Evolutionary conservation across 2,329 filamentous ascomycete species (phyloP).

Genomic region (Colletotrichum sp.): DNA sequence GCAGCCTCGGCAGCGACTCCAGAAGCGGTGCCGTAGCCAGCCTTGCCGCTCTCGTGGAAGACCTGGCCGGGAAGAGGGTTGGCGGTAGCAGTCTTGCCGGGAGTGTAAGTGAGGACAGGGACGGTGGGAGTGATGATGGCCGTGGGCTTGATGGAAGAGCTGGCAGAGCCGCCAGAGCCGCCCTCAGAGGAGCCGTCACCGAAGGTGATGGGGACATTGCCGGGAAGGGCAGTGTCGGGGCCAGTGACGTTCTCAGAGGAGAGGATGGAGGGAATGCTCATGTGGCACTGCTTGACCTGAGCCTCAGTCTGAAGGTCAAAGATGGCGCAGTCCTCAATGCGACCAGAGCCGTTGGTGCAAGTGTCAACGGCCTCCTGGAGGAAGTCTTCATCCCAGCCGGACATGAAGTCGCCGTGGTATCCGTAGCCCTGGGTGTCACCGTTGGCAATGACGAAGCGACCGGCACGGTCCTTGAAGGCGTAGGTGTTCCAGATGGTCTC

Average conservation of each 20-base stretch:
- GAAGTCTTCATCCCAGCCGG: slow-evolving; percentile 74
- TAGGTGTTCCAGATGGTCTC: slow-evolving; percentile 85
- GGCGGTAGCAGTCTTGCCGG: slow-evolving; percentile 37
- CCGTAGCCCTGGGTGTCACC: slow-evolving; percentile 79
- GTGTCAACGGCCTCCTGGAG: slow-evolving; percentile 74
- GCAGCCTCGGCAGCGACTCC: not conserved
- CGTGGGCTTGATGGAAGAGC: slow-evolving; percentile 9
- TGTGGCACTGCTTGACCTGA: slow-evolving; percentile 63
- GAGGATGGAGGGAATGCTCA: slow-evolving; percentile 62
- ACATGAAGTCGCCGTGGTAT: slow-evolving; percentile 82
- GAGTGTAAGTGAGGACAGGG: slow-evolving; percentile 40
- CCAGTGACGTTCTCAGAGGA: slow-evolving; percentile 64
- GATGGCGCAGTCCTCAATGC: slow-evolving; percentile 74
- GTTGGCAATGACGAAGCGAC: slow-evolving; percentile 78
- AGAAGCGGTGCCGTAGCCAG: slow-evolving; percentile 4
- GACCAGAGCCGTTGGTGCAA: slow-evolving; percentile 75
- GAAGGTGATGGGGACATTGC: slow-evolving; percentile 55
- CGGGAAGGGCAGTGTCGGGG: slow-evolving; percentile 67
- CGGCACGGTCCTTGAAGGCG: slow-evolving; percentile 64
- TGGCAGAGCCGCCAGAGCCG: not conserved
- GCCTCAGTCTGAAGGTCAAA: slow-evolving; percentile 73
- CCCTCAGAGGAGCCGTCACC: slow-evolving; percentile 28
- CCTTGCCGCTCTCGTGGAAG: slow-evolving; percentile 39
- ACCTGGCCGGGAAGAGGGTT: slow-evolving; percentile 46
- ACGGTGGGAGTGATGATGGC: slow-evolving; percentile 18